These are phyloP conservation scores for Zangia roseola DNA, from an alignment of 768 basidiomycete species.

Conservation along the genomic window DNA sequence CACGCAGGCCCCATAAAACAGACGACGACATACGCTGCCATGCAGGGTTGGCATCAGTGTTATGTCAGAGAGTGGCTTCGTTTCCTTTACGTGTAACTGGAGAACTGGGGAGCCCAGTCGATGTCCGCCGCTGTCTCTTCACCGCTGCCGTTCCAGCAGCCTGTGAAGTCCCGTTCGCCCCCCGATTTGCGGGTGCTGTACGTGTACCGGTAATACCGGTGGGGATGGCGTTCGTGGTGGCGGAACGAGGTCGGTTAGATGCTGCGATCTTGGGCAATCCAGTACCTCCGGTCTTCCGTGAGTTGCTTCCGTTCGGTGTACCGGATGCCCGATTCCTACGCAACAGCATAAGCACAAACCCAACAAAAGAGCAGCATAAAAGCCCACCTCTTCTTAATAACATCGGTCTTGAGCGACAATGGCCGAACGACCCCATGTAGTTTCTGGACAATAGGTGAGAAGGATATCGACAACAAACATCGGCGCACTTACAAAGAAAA, in stretches of 20 bases:
- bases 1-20: slow-evolving; percentile 19
- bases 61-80: slow-evolving; percentile 15
- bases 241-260: slow-evolving; percentile 67
- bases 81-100: slow-evolving; percentile 32
- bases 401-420: slow-evolving; percentile 92
- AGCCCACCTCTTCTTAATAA: slow-evolving; percentile 90
- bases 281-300: slow-evolving; percentile 57
- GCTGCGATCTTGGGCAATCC: slow-evolving; percentile 75
- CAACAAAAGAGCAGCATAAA: neutral
- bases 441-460: slow-evolving; percentile 57
- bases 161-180: slow-evolving; percentile 16
- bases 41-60: neutral
- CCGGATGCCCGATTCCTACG: slow-evolving; percentile 80
- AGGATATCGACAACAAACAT: neutral
- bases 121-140: slow-evolving; percentile 83
- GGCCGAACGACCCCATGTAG: slow-evolving; percentile 94
- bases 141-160: slow-evolving; percentile 40
- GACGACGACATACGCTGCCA: slow-evolving; percentile 12
- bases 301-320: slow-evolving; percentile 53
- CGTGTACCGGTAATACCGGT: slow-evolving; percentile 45
- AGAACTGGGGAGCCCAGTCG: slow-evolving; percentile 49
- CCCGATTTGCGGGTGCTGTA: slow-evolving; percentile 34
- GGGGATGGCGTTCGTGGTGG: slow-evolving; percentile 59
- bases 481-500: slow-evolving; percentile 75
- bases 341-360: neutral